Evolutionary conservation across 2,329 filamentous ascomycete species (phyloP), one percentile per base, ranked within the genome.

Genomic region (Stachybotrys echinatus): DNA sequence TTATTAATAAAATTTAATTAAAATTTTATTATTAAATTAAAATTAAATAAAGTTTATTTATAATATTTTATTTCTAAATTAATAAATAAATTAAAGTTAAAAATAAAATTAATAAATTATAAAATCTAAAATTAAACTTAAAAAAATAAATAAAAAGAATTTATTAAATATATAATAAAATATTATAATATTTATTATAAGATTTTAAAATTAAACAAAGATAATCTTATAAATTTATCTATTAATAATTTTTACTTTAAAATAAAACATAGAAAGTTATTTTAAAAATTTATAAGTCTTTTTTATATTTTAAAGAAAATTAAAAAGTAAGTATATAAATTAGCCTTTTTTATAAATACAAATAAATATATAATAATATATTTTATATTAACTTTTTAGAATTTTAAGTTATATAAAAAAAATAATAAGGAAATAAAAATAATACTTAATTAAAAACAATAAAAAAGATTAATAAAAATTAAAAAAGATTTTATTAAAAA

Each of bases 91-190:
- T n/a, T n/a, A n/a, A n/a, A n/a, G n/a, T n/a, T n/a, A n/a, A n/a
- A n/a, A n/a, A n/a, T 23, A 17, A 49, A 47, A 14, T 45, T 38
- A 45, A 52, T 53, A 49, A 14, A 48, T 20, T 18, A 19, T 3
- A 31, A 50, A 45, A 8, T 49, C n/a, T 31, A 47, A 20, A 43
- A 45, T 39, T 50, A 50, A 40, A 38, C n/a, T n/a, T n/a, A n/a
- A n/a, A n/a, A n/a, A n/a, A 48, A 45, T 7, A 47, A 50, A 39
- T 34, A 37, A 31, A 8, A 31, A 38, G 14, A 37, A n/a, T 48
- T 27, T 18, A 42, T 20, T 7, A 50, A 42, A 20, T 44, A 47
- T 47, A 34, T 37, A 22, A 45, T 50, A 21, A 49, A 48, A 39
- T 14, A 50, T 6, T 48, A 23, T 42, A 20, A 48, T 46, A 19